Evolutionary conservation across 2,329 filamentous ascomycete species (phyloP), one percentile per base, ranked within the genome.

Genomic region (Albifimbria verrucaria): DNA sequence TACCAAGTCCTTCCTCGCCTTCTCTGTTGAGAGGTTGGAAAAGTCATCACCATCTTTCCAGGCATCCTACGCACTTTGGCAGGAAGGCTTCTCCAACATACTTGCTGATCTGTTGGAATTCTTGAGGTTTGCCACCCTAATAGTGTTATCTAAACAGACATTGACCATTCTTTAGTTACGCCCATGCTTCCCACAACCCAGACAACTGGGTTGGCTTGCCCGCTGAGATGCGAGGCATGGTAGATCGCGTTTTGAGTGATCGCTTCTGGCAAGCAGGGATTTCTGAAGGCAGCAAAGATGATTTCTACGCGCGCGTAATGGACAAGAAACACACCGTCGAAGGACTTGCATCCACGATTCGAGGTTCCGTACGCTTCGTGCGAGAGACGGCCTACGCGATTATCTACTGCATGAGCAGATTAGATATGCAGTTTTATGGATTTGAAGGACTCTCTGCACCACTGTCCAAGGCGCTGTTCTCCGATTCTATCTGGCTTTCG

Each of bases 241-340:
- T 97, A 39, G 82, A 85, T 43, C 83, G 90, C 21, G 91, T 97
- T 20, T 75, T 99, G 21, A 96, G 92, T 15, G 94, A 99, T 70
- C 83, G 94, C 22, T 99, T 99, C 69, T 99, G 94, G 94, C 94
- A 99, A 76, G 91, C 92, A 7, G 94, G 94, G 10, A 99, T 99
- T 49, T 97, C 94, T 0, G 89, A 88, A 56, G 94, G 96, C 23
- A 97, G 90, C 62, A 92, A 94, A 68, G 94, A 97, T 57, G 93
- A 97, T 54, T 99, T 99, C 68, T 97, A 97, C 69, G 89, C 91
- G 26, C 85, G 90, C 41, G 93, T 99, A 2, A 85, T 91, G 52
- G 89, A 91, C 26, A 96, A 94, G 52, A 96, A 92, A 70, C 83
- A 82, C 41, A 96, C 92, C 0, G 83, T 96, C 52, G 94, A 99